Percentiles rank a stretch among this genome's conserved stretches.
Evolutionary conservation across 371 early-diverging fungal genomes (phyloP).

Genomic region (Chytridiales sp.): DNA sequence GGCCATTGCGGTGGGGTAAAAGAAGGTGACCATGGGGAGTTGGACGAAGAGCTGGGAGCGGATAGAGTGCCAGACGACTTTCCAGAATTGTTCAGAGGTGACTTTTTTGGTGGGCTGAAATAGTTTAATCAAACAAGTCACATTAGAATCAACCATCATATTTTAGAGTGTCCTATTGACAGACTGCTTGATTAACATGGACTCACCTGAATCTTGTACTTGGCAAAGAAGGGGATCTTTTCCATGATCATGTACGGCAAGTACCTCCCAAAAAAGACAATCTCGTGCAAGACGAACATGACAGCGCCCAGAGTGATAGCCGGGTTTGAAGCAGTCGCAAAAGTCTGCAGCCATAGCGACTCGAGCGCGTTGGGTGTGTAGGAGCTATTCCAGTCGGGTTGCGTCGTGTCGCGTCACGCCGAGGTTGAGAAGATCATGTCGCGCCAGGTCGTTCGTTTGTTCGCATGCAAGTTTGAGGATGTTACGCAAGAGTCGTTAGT

Average conservation of each 20-base stretch:
- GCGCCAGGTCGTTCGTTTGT: too few relatives aligned
- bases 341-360: slow-evolving; percentile 32
- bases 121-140: too few relatives aligned
- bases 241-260: slow-evolving; percentile 59
- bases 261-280: slow-evolving; percentile 47
- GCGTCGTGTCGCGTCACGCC: too few relatives aligned
- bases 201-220: slow-evolving; percentile 85
- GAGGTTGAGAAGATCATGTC: too few relatives aligned
- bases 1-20: slow-evolving; percentile 77
- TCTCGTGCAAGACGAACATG: slow-evolving; percentile 41
- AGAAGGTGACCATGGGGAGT: slow-evolving; percentile 80
- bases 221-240: slow-evolving; percentile 59
- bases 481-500: too few relatives aligned
- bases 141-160: too few relatives aligned
- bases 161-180: too few relatives aligned
- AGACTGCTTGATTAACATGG: too few relatives aligned
- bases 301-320: slow-evolving; percentile 33
- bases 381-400: too few relatives aligned
- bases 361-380: slow-evolving; percentile 28
- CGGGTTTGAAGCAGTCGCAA: slow-evolving; percentile 27
- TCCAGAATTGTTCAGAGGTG: slow-evolving; percentile 68
- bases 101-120: slow-evolving; percentile 65
- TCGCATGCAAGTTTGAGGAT: too few relatives aligned
- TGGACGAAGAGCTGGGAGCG: slow-evolving; percentile 74
- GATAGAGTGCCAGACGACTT: slow-evolving; percentile 70